phyloP scores from a whole-genome alignment of 2,329 filamentous ascomycete genomes.

The Stachybotrys echinatus region DNA sequence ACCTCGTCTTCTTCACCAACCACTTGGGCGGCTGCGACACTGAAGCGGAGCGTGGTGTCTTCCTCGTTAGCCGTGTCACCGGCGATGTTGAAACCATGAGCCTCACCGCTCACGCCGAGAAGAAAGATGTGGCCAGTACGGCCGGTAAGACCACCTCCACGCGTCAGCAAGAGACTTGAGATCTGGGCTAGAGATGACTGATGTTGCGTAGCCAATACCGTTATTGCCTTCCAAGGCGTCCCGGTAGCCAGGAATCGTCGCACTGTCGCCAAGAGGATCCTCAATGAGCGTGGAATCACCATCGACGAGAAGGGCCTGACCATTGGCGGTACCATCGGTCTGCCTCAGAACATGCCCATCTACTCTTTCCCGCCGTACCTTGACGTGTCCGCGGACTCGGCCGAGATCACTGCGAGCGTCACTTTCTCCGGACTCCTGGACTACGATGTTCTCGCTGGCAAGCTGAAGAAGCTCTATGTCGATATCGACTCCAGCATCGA shows the following conservation, averaged over 20 bases:
- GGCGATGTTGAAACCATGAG: constrained; percentile 19
- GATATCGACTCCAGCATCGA: constrained; percentile 34
- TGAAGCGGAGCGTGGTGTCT: constrained; percentile 33
- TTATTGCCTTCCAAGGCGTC: constrained; percentile 9
- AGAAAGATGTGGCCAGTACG: constrained; percentile 24
- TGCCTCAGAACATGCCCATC: neutral
- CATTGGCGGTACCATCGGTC: neutral
- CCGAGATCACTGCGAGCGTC: constrained; percentile 24
- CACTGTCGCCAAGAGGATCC: constrained; percentile 4
- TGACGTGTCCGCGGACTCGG: constrained; percentile 7
- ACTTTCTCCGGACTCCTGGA: constrained; percentile 36
- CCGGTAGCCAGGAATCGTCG: constrained; percentile 6
- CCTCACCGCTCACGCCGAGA: constrained; percentile 23
- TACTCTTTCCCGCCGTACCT: constrained; percentile 4
- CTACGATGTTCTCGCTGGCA: constrained; percentile 29
- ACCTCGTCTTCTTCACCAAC: constrained; percentile 34
- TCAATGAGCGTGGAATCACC: constrained; percentile 3
- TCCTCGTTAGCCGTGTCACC: constrained; percentile 22
- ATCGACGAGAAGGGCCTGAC: neutral
- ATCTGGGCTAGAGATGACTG: too few relatives aligned
- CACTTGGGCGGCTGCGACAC: constrained; percentile 33
- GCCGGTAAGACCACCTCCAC: constrained; percentile 23
- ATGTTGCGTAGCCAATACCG: constrained; percentile 4
- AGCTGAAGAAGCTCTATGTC: constrained; percentile 31
- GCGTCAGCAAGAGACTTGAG: neutral